A percentile compares a stretch with the other conserved stretches of the same genome.
Evolutionary conservation across 192 early-diverging fungal species (phyloP).

Genomic region (Podila epigama): DNA sequence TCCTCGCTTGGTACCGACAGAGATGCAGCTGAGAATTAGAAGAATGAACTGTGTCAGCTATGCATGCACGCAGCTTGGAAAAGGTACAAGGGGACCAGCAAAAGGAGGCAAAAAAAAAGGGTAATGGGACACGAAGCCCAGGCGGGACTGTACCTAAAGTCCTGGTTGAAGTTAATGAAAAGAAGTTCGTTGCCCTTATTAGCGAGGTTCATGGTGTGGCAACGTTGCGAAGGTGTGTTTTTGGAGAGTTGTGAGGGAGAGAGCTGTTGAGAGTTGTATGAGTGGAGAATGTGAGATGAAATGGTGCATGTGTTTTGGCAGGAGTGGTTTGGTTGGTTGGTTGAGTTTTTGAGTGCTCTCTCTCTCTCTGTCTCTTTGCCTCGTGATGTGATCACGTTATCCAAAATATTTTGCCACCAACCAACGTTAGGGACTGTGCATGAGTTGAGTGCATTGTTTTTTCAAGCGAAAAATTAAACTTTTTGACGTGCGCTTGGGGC

Average conservation of each 20-base stretch:
- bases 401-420: too few species aligned
- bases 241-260: too few species aligned
- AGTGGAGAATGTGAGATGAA: neutral
- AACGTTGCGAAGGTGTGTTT: neutral
- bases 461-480: too few species aligned
- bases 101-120: neutral
- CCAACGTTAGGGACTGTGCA: too few species aligned
- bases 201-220: constrained; percentile 80
- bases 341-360: too few species aligned
- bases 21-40: constrained; percentile 78
- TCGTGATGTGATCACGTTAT: too few species aligned
- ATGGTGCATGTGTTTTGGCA: too few species aligned
- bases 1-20: constrained; percentile 83
- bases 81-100: neutral
- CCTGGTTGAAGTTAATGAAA: constrained; percentile 87
- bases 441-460: too few species aligned
- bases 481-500: too few species aligned
- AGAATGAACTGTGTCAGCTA: neutral
- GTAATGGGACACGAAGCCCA: neutral
- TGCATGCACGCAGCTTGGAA: neutral
- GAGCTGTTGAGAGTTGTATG: neutral
- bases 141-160: constrained; percentile 61
- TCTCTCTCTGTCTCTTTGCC: too few species aligned
- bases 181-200: constrained; percentile 70
- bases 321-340: too few species aligned